Conservation (phyloP, 1,139 yeast genomes). For the Lodderomyces beijingensis region DNA sequence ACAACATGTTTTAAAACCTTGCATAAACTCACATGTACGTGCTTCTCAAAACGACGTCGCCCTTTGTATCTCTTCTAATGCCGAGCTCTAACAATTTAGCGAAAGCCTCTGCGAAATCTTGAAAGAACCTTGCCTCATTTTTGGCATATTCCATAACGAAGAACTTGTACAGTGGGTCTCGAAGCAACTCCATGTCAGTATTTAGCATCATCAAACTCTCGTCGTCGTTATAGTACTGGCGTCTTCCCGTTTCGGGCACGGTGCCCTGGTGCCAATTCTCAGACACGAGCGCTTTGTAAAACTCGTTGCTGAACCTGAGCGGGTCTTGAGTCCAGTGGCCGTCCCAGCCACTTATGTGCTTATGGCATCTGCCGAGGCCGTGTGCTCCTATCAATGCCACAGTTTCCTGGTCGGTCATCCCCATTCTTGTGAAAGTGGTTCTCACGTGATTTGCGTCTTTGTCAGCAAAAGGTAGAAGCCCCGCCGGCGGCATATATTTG, state of each 20-base stretch:
- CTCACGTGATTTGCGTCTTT: conserved; percentile 51
- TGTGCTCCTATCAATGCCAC: conserved; percentile 66
- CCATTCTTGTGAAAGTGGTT: conserved; percentile 53
- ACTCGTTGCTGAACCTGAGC: conserved; percentile 32
- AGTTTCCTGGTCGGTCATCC: conserved; percentile 59
- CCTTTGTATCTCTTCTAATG: conserved; percentile 17
- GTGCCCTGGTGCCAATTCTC: conserved; percentile 28
- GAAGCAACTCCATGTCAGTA: conserved; percentile 53
- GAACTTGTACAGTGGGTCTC: conserved; percentile 43
- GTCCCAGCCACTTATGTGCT: conserved; percentile 42
- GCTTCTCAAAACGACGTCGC: conserved; percentile 12
- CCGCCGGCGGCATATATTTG: conserved; percentile 48
- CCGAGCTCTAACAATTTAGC: conserved; percentile 59
- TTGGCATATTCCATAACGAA: conserved; percentile 54
- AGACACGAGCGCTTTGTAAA: conserved; percentile 26
- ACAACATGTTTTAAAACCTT: too few relatives aligned
- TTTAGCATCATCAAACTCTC: conserved; percentile 61
- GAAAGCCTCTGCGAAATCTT: conserved; percentile 52
- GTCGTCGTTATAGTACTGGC: conserved; percentile 34
- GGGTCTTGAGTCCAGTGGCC: conserved; percentile 41
- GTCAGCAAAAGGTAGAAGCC: conserved; percentile 57
- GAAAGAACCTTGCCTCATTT: conserved; percentile 47
- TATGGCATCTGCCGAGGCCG: conserved; percentile 62
- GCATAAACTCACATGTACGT: too few relatives aligned
- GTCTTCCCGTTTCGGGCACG: conserved; percentile 39